Percentiles rank a stretch among this genome's conserved stretches.
These are phyloP conservation scores for Quercus dentata DNA, from an alignment of 306 rosid species.

Conservation along the genomic window DNA sequence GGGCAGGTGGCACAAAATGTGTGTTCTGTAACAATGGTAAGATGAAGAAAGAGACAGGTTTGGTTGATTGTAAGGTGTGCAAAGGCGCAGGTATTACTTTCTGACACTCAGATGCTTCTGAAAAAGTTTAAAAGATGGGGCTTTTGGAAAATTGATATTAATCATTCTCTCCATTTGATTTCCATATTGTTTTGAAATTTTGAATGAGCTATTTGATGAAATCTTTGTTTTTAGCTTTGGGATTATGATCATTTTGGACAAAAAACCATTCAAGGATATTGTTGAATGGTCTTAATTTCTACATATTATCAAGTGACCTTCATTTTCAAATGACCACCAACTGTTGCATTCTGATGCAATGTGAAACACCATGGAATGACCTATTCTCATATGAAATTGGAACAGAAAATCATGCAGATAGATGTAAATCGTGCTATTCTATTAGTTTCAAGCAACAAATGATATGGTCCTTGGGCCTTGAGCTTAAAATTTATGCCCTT, in stretches of 20 bases:
- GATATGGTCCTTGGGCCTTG: not conserved
- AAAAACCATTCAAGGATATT: not conserved
- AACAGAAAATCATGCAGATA: not conserved
- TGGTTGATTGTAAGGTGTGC: conserved; percentile 85
- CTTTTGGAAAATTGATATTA: not conserved
- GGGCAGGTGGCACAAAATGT: conserved; percentile 90
- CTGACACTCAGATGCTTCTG: not conserved
- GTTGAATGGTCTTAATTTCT: not conserved
- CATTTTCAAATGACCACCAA: not conserved
- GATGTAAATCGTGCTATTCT: not conserved
- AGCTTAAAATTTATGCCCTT: not conserved
- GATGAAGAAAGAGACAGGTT: conserved; percentile 75
- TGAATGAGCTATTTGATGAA: not conserved
- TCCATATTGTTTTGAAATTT: not conserved
- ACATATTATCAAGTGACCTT: not conserved
- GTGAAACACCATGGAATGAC: not conserved
- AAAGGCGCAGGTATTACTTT: conserved; percentile 84
- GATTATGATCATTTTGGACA: not conserved
- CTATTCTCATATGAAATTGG: not conserved
- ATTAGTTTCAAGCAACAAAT: not conserved
- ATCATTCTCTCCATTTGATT: not conserved
- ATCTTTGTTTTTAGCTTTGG: not conserved
- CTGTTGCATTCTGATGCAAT: not conserved
- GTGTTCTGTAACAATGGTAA: conserved; percentile 81
- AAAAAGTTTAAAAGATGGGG: not conserved